These are phyloP conservation scores for Candida sojae DNA, from an alignment of 1,139 yeast genomes.

Conservation along the genomic window DNA sequence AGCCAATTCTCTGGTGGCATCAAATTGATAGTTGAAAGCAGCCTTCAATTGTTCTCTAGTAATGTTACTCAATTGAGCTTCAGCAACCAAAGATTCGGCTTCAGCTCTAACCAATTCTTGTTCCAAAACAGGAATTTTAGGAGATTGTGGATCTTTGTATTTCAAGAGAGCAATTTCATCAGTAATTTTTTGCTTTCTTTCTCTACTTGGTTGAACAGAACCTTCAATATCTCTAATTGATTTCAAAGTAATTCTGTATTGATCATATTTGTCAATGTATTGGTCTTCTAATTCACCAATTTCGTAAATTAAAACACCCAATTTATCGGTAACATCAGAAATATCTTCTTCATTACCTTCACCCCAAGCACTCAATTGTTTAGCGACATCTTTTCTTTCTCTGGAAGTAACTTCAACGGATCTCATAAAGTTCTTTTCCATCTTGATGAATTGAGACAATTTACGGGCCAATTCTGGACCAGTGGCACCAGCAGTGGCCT, in stretches of 20 bases:
- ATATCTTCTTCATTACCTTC: slow-evolving; percentile 97
- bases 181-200: slow-evolving; percentile 95
- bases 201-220: slow-evolving; percentile 97
- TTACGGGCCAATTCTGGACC: slow-evolving; percentile 96
- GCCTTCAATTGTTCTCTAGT: slow-evolving; percentile 98
- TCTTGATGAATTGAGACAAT: slow-evolving; percentile 85
- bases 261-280: slow-evolving; percentile 96
- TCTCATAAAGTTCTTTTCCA: slow-evolving; percentile 95
- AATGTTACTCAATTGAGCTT: slow-evolving; percentile 96
- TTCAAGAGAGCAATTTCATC: slow-evolving; percentile 97
- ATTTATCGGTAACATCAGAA: slow-evolving; percentile 93
- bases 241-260: slow-evolving; percentile 94
- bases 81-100: slow-evolving; percentile 98
- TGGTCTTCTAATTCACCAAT: slow-evolving; percentile 98
- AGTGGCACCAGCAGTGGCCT: slow-evolving; percentile 86
- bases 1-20: slow-evolving; percentile 92
- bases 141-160: slow-evolving; percentile 97
- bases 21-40: slow-evolving; percentile 96
- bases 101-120: slow-evolving; percentile 99
- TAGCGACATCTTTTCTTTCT: slow-evolving; percentile 96
- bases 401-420: slow-evolving; percentile 90
- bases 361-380: slow-evolving; percentile 96
- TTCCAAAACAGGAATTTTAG: slow-evolving; percentile 91
- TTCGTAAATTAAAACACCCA: slow-evolving; percentile 94
- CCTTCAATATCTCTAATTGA: slow-evolving; percentile 95